phyloP scores from a whole-genome alignment of 2,329 filamentous ascomycete species.

The Aspergillus sp. region DNA sequence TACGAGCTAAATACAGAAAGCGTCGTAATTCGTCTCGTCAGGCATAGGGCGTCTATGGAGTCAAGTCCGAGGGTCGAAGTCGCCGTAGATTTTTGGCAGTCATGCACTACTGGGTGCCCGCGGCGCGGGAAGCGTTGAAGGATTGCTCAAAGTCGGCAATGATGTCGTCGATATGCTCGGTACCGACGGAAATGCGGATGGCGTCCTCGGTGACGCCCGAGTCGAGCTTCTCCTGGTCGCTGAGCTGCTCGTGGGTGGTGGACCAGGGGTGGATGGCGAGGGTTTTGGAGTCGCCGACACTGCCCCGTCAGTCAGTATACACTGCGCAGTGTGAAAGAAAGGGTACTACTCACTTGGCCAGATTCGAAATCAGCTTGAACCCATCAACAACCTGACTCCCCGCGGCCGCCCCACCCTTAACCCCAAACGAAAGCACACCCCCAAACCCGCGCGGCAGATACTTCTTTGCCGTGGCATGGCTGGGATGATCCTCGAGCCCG shows the following conservation, averaged over 20 bases:
- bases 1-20: neutral
- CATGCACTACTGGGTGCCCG: slow-evolving; percentile 9
- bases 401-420: slow-evolving; percentile 81
- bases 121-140: slow-evolving; percentile 58
- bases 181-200: slow-evolving; percentile 93
- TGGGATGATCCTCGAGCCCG: slow-evolving; percentile 77
- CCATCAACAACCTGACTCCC: slow-evolving; percentile 87
- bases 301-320: slow-evolving; percentile 23
- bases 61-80: no score
- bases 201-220: slow-evolving; percentile 86
- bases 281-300: slow-evolving; percentile 90
- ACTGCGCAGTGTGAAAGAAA: neutral
- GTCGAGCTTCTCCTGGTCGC: slow-evolving; percentile 72
- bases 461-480: slow-evolving; percentile 77
- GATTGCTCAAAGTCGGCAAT: slow-evolving; percentile 93
- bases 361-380: slow-evolving; percentile 92
- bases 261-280: slow-evolving; percentile 93
- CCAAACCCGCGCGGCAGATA: slow-evolving; percentile 84
- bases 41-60: no score
- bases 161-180: slow-evolving; percentile 96
- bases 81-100: no score
- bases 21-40: neutral
- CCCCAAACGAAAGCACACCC: slow-evolving; percentile 88
- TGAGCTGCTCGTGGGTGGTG: slow-evolving; percentile 91
- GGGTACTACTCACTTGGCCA: slow-evolving; percentile 66